Evolutionary conservation across 2,329 filamentous ascomycete genomes (phyloP).

Genomic region (Aspergillus sp.): DNA sequence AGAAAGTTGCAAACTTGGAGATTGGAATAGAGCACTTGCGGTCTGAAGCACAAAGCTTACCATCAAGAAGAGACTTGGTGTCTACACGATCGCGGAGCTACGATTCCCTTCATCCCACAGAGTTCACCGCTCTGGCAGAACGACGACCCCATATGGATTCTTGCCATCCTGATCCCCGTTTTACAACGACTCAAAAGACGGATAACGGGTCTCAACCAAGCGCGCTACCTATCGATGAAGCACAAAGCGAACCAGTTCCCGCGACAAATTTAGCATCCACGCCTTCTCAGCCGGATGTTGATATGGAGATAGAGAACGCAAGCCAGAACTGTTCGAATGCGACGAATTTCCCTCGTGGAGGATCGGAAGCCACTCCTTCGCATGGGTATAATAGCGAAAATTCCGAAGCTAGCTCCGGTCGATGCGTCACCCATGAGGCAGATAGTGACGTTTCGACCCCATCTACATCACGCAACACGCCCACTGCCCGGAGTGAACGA

Average conservation of each 20-base stretch:
- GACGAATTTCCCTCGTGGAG: not conserved
- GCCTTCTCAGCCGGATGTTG: not conserved
- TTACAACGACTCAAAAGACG: not conserved
- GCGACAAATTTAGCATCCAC: not conserved
- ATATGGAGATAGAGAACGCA: not conserved
- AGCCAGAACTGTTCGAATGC: not conserved
- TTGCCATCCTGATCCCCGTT: not conserved
- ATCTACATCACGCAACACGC: not conserved
- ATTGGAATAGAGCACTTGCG: not conserved
- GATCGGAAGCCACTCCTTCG: not conserved
- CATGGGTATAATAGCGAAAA: not conserved
- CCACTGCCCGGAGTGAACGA: not conserved
- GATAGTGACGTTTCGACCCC: not conserved
- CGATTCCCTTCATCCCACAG: not conserved
- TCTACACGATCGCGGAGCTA: not conserved
- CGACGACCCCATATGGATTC: not conserved
- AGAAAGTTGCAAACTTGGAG: not conserved
- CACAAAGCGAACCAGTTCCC: not conserved
- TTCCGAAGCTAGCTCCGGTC: not conserved
- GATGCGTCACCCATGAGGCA: not conserved
- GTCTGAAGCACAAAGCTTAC: not conserved
- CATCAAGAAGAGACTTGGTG: not conserved
- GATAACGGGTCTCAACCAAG: not conserved
- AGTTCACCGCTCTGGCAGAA: not conserved
- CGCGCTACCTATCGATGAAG: not conserved